Base-by-base conservation (phyloP, 768 basidiomycete genomes). In the Suillus decipiens region DNA sequence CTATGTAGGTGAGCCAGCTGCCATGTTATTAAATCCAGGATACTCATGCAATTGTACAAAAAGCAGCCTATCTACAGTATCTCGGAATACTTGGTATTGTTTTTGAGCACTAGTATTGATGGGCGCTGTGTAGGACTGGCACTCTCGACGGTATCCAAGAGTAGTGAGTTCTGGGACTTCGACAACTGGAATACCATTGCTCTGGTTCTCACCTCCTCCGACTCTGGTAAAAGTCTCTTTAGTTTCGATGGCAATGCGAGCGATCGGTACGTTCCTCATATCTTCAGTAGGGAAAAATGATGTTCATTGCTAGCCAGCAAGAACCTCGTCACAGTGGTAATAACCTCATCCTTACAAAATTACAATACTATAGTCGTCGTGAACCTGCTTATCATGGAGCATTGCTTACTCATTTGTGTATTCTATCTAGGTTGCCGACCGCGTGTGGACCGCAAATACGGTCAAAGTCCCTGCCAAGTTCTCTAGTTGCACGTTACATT, bases 191-290 rank as follows among this genome's bases (percentile, higher is more conserved):
- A 92, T 70, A 78, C 85, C 10, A 86, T 85, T 3, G 86, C 86
- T 11, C 77, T 94, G 37, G 91, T 94, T 8, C 92, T 93, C 74
- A 80, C 92, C 67, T 84, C 85, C 63, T 80, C 89, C 2, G 88
- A 93, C 72, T 90, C 89, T 34, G 93, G 93, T 17, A 92, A 95
- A 73, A 82, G 75, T 6, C 92, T 91, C 71, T 88, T 92, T 68
- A 87, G 85, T 19, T 88, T 92, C 17, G 90, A 90, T 66, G 90
- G 89, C 8, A 94, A 92, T 69, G 81, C 81, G 63, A 91, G 91
- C 31, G 92, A 94, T 71, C 77, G 89, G 83, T 84, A 59, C 51
- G 79, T 64, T 12, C 51, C 33, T 15, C 28, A 37, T 36, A 9
- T 61, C 28, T 22, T 63, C 5, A 19, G 22, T 43, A n/a, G 42